Base-by-base conservation (phyloP, 78 protist genomes). In the Polysphondylium violaceum region DNA sequence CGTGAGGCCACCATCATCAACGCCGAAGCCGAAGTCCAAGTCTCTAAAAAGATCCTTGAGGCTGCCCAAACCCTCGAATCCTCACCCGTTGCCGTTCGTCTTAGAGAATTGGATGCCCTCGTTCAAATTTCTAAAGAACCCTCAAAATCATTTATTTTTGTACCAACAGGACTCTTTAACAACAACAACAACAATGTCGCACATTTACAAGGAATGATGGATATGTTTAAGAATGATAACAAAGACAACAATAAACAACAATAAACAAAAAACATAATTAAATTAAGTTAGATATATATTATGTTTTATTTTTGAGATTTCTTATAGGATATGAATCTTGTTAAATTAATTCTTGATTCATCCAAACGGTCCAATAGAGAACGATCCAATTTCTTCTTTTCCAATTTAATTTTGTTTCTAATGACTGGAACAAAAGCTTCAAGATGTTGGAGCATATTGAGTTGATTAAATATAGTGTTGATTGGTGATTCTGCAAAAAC, bases 321-420 rank as follows among this genome's bases (percentile, higher is more conserved):
- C 44, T 83, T 83, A 44, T 83, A 83, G 0, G 47, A 8, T 8
- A 83, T 83, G 43, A 83, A 83, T 69, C 91, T 83, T 51, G 79
- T 43, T 44, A 83, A 59, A 83, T 83, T 83, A 56, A 83, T 83
- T 71, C 91, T 67, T n/a, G 91, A 83, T 36, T 83, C 91, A 69
- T 83, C 91, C 27, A 83, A 56, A 83, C 91, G 91, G 58, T 83
- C 91, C 12, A 83, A 31, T 25, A 83, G 43, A 0, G 63, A 33
- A 41, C 91, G 58, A 69, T 83, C 91, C 25, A 83, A n/a, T 31
- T 67, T 83, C 73, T 83, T 83, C 53, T 83, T 83, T 17, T 83
- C 91, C 21, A 73, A 35, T 69, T 69, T 83, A 31, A 83, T 69
- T 56, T 69, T 83, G 44, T 83, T 83, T 40, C 91, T 69, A 27